Evolutionary conservation across 2,329 filamentous ascomycete genomes (phyloP), one percentile per base, ranked within the genome.

Genomic region (Colletotrichum zoysiae): DNA sequence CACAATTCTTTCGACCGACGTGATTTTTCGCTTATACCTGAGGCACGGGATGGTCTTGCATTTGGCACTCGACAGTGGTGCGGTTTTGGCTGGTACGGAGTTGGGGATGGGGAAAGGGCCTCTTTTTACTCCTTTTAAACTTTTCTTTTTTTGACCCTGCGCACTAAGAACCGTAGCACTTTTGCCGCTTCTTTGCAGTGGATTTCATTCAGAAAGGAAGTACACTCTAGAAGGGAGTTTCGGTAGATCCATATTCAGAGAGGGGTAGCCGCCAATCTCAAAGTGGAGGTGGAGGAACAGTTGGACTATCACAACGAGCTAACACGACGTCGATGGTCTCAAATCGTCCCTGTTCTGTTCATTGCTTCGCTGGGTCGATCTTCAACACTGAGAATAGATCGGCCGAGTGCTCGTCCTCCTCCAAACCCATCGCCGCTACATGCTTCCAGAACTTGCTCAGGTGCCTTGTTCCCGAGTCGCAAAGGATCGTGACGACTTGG

Each of bases 361-460:
- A 68, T 50, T 64, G 55, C 59, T 67, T 71, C n/a, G 48, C 42
- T 6, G 48, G 68, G 26, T 72, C 76, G 65, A 91, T 82, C 0
- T 83, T 86, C 53, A 91, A 78, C 61, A 88, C 79, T 3, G 79
- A 77, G 64, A 91, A 83, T 62, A 91, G 74, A 75, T 89, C 81
- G 78, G 78, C 78, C 73, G 82, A 77, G 63, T 84, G 83, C 46
- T 83, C 81, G 57, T 92, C 89, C 40, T 88, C 84, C 73, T 93
- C 90, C 30, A 93, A 82, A 3, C 91, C 92, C 79, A 92, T 84
- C 63, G 91, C 88, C 30, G 89, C 91, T 65, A 94, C 89, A 74
- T 87, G 86, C 78, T 91, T 93, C 92, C 93, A 96, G 78, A 97
- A 95, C 81, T 95, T 95, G 82, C 92, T 95, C 63, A 96, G 81